Percentiles rank a stretch among this genome's conserved stretches.
phyloP scores from a whole-genome alignment of 208 protist genomes.

The Wallacemonas sp. region DNA sequence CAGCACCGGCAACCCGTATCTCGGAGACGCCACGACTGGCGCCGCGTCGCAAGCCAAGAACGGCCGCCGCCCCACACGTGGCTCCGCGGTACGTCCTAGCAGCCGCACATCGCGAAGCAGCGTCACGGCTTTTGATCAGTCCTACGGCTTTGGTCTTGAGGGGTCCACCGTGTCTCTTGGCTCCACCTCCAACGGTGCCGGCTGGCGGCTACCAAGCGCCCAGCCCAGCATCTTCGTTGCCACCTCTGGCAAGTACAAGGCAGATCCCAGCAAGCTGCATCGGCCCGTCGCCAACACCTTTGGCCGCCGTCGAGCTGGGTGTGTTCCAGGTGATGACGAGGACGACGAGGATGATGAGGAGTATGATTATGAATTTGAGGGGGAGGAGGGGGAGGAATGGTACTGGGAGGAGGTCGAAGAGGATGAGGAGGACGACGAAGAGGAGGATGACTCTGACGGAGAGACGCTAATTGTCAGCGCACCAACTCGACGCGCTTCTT shows the following conservation, averaged over 20 bases:
- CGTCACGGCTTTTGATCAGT: background rate
- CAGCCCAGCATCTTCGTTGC: slow-evolving; percentile 22
- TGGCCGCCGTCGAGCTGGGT: slow-evolving; percentile 18
- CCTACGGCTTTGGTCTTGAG: slow-evolving; percentile 1
- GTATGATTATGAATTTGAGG: slow-evolving; percentile 41
- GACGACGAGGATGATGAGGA: slow-evolving; percentile 35
- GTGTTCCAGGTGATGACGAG: slow-evolving; percentile 24
- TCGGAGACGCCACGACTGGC: too few species aligned
- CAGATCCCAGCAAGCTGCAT: slow-evolving; percentile 40
- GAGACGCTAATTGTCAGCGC: background rate
- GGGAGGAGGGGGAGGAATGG: slow-evolving; percentile 27
- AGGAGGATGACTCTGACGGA: background rate
- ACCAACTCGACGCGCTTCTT: background rate
- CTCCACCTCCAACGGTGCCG: background rate
- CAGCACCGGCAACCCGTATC: background rate
- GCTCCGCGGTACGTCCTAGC: background rate
- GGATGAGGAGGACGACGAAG: slow-evolving; percentile 13
- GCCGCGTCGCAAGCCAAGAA: too few species aligned
- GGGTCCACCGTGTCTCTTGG: background rate
- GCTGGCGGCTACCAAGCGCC: background rate
- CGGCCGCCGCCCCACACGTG: too few species aligned
- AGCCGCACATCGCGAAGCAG: background rate
- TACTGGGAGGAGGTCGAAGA: slow-evolving; percentile 23
- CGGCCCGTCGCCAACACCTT: slow-evolving; percentile 40
- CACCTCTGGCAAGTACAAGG: slow-evolving; percentile 20